Evolutionary conservation across 345 rosid species (phyloP), one percentile per base, ranked within the genome.

Genomic region (Brassica carinata): DNA sequence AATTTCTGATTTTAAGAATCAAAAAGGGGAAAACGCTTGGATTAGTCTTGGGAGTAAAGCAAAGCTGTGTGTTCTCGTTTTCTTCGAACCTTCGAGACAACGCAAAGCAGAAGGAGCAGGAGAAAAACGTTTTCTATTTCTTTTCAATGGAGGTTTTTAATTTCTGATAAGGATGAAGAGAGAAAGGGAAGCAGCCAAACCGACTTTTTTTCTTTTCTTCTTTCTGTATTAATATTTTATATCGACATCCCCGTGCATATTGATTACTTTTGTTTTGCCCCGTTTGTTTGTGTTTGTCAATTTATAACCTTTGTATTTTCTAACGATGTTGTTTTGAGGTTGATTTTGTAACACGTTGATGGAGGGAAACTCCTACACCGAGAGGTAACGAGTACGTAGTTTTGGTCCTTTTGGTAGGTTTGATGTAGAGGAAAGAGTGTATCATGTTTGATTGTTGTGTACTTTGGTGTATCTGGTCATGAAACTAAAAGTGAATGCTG

Each of bases 101-200:
- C 40, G 78, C 43, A 79, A 79, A 58, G 8, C 23, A 36, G 26
- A 30, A 36, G 36, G 3, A 18, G 71, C 73, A 81, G 69, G 55
- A 61, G 72, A 6, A 23, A 69, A 75, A 69, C 76, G 75, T 74
- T 80, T 69, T 80, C 0, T 55, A 4, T 10, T 40, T 26, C 34
- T 51, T 19, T 64, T 64, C 30, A 14, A 72, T 36, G 38, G 74
- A 45, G 65, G 26, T 23, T 73, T 62, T 62, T 3, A 34, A 4
- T 66, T 74, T 34, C 15, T 33, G 83, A 74, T 80, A 79, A 79
- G 83, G 79, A 75, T 69, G 75, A 79, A 58, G 58, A 2, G 15
- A 73, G 34, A 27, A 62, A 23, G 26, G 51, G 73, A 57, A 72
- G 67, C 34, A 73, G 53, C 64, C 69, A 59, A 67, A 65, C 72